These are phyloP conservation scores for Marvania coccoides DNA, from an alignment of 139 green algal genomes.

Conservation along the genomic window DNA sequence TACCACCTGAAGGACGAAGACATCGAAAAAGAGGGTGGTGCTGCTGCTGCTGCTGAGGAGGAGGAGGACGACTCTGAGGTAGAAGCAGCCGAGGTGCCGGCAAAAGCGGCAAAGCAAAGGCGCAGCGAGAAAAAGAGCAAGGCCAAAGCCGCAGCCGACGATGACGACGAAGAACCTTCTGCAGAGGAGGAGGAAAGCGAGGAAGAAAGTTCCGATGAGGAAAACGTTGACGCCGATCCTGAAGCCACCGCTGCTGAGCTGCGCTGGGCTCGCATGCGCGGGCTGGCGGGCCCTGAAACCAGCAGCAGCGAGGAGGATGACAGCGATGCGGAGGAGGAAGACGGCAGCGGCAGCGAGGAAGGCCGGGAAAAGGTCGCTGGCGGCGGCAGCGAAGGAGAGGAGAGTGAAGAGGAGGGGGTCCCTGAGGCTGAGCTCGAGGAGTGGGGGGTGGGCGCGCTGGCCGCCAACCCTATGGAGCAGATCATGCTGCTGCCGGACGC, in stretches of 20 bases:
- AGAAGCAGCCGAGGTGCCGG: background rate
- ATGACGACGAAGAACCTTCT: too few species aligned
- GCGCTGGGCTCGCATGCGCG: slow-evolving; percentile 53
- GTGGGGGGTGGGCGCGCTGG: slow-evolving; percentile 66
- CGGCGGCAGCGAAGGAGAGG: slow-evolving; percentile 8
- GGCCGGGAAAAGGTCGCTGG: background rate
- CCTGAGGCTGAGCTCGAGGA: slow-evolving; percentile 25
- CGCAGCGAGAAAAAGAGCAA: background rate
- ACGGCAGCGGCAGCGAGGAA: background rate
- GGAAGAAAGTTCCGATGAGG: background rate
- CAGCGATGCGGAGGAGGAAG: slow-evolving; percentile 5
- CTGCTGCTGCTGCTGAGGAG: slow-evolving; percentile 8
- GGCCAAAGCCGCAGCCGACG: too few species aligned
- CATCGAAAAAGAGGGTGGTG: slow-evolving; percentile 1
- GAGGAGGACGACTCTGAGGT: slow-evolving; percentile 23
- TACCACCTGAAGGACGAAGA: slow-evolving; percentile 59
- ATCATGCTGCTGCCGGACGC: slow-evolving; percentile 23
- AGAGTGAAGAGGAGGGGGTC: slow-evolving; percentile 31
- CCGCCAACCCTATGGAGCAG: slow-evolving; percentile 61
- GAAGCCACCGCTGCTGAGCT: slow-evolving; percentile 11
- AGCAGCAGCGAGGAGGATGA: slow-evolving; percentile 23
- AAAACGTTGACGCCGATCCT: slow-evolving; percentile 7
- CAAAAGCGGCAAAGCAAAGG: background rate
- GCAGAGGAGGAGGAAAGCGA: too few species aligned
- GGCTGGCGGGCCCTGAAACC: slow-evolving; percentile 16